Conservation (phyloP, 768 basidiomycete species). For the Wakefieldia striispora region DNA sequence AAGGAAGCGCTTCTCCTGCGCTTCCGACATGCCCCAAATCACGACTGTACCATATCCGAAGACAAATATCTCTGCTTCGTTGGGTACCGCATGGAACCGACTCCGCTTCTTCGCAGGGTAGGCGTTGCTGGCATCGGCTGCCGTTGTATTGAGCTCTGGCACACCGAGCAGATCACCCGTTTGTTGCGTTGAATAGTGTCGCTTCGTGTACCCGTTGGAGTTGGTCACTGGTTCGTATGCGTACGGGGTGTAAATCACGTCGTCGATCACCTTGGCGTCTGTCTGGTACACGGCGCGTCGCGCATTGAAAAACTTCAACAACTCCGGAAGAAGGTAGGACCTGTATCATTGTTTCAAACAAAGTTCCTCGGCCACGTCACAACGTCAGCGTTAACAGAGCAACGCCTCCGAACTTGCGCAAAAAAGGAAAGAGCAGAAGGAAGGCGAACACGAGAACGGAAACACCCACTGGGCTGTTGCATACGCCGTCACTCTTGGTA, state of each 20-base stretch:
- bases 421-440: neutral
- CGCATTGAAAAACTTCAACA: conserved; percentile 88
- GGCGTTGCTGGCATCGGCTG: conserved; percentile 31
- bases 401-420: neutral
- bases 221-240: conserved; percentile 56
- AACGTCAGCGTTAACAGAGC: neutral
- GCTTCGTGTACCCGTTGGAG: conserved; percentile 30
- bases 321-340: conserved; percentile 84
- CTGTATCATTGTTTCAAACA: conserved; percentile 36
- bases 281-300: conserved; percentile 81
- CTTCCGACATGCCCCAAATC: conserved; percentile 96
- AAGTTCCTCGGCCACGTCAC: no score
- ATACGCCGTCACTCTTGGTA: conserved; percentile 95
- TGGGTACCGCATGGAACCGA: conserved; percentile 64
- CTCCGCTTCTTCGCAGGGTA: conserved; percentile 50
- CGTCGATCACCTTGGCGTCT: conserved; percentile 85
- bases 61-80: conserved; percentile 86
- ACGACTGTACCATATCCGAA: conserved; percentile 95
- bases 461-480: conserved; percentile 78
- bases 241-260: conserved; percentile 93
- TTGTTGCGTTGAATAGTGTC: conserved; percentile 20
- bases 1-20: conserved; percentile 86
- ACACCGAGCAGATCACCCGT: conserved; percentile 79
- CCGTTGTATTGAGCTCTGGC: conserved; percentile 50
- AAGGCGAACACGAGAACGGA: no score